A percentile compares a stretch with the other conserved stretches of the same genome.
phyloP scores from a whole-genome alignment of 306 rosid species.

The Malus sylvestris region DNA sequence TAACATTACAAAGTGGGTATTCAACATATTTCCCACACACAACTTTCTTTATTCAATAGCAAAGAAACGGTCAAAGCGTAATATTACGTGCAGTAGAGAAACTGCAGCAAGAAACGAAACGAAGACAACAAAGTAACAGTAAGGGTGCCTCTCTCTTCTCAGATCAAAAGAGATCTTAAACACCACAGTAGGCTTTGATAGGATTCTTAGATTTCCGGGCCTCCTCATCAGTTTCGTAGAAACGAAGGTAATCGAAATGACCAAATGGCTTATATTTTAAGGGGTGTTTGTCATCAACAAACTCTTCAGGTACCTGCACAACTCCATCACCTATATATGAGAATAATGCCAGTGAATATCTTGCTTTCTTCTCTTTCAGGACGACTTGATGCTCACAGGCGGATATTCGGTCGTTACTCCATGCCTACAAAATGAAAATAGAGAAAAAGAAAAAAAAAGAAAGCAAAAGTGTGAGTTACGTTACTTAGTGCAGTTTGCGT shows the following conservation, averaged over 20 bases:
- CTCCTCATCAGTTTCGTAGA: not conserved
- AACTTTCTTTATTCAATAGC: too few species aligned
- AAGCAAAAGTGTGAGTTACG: too few species aligned
- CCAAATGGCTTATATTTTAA: constrained; percentile 23
- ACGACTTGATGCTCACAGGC: constrained; percentile 21
- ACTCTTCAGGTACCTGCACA: constrained; percentile 28
- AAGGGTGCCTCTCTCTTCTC: too few species aligned
- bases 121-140: too few species aligned
- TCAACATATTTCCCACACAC: too few species aligned
- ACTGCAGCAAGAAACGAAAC: too few species aligned
- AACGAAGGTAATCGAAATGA: constrained; percentile 23
- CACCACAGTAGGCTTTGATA: constrained; percentile 26
- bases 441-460: too few species aligned
- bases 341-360: constrained; percentile 12
- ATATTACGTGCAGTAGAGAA: too few species aligned
- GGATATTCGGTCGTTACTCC: constrained; percentile 26
- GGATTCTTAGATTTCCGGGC: constrained; percentile 10
- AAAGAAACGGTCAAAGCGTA: too few species aligned
- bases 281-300: constrained; percentile 31
- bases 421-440: constrained; percentile 13
- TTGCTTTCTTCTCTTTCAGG: constrained; percentile 2
- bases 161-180: constrained; percentile 1
- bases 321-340: not conserved
- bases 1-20: too few species aligned
- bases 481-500: too few species aligned